phyloP scores from a whole-genome alignment of 2,329 filamentous ascomycete genomes.

The Aspergillus hiratsukae region DNA sequence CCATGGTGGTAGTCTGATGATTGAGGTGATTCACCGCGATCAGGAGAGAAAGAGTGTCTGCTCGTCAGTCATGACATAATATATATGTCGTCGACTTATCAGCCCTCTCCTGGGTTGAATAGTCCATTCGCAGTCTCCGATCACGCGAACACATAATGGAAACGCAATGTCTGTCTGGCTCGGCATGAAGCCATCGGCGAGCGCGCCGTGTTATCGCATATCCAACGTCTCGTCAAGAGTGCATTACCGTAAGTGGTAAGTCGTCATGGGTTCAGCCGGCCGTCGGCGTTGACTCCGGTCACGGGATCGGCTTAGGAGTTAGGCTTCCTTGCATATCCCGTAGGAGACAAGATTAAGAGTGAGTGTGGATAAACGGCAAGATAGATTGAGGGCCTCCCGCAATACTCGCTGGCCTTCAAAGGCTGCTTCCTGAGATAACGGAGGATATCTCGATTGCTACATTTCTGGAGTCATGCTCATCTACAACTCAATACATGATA shows the following conservation, averaged over 20 bases:
- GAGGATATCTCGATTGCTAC: neutral
- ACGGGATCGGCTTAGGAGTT: neutral
- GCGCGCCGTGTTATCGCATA: neutral
- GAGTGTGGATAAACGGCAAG: too few relatives aligned
- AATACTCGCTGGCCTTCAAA: too few relatives aligned
- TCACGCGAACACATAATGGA: neutral
- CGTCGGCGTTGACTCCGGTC: neutral
- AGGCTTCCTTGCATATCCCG: too few relatives aligned
- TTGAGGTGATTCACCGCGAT: neutral
- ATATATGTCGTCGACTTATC: neutral
- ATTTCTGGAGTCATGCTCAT: too few relatives aligned
- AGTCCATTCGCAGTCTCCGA: neutral
- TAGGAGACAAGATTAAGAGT: too few relatives aligned
- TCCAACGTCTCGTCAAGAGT: neutral
- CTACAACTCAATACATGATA: too few relatives aligned
- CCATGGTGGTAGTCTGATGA: neutral
- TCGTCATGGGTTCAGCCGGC: neutral
- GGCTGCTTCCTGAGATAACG: neutral
- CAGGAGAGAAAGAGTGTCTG: neutral
- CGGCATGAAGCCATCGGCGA: neutral
- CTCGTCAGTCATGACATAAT: neutral
- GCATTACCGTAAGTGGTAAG: neutral
- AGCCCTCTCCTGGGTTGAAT: too few relatives aligned
- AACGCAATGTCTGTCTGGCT: neutral
- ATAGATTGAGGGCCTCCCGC: too few relatives aligned